Conservation (phyloP, 176 grass and related monocot genomes). For the Panicum miliaceum region DNA sequence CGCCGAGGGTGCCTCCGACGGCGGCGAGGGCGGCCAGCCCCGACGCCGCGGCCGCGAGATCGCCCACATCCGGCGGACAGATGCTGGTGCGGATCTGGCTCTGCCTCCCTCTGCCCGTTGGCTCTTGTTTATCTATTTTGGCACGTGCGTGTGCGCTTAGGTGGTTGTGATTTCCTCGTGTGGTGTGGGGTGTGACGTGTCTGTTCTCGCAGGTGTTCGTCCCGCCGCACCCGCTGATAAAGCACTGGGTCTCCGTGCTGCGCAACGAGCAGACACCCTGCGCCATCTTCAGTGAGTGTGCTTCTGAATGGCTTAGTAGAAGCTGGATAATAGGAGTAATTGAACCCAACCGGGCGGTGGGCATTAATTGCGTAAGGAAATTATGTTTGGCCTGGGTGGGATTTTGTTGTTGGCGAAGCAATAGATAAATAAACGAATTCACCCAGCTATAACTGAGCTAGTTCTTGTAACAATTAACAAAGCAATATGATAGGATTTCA, state of each 20-base stretch:
- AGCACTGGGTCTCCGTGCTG: conserved; percentile 96
- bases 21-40: conserved; percentile 48
- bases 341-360: background rate
- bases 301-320: background rate
- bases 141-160: conserved; percentile 19
- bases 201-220: conserved; percentile 78
- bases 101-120: background rate
- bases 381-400: background rate
- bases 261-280: conserved; percentile 95
- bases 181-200: conserved; percentile 15
- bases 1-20: conserved; percentile 31
- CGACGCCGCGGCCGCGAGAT: conserved; percentile 40
- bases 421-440: background rate
- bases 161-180: conserved; percentile 16
- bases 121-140: conserved; percentile 17
- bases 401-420: background rate
- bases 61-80: conserved; percentile 63
- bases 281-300: conserved; percentile 90
- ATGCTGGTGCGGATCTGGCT: conserved; percentile 78
- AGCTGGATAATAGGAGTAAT: background rate
- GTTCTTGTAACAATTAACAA: background rate
- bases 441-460: background rate
- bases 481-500: background rate
- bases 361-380: conserved; percentile 14
- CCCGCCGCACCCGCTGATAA: conserved; percentile 94